Evolutionary conservation across 2,329 filamentous ascomycete genomes (phyloP).

Genomic region (Fusarium odoratissimum): DNA sequence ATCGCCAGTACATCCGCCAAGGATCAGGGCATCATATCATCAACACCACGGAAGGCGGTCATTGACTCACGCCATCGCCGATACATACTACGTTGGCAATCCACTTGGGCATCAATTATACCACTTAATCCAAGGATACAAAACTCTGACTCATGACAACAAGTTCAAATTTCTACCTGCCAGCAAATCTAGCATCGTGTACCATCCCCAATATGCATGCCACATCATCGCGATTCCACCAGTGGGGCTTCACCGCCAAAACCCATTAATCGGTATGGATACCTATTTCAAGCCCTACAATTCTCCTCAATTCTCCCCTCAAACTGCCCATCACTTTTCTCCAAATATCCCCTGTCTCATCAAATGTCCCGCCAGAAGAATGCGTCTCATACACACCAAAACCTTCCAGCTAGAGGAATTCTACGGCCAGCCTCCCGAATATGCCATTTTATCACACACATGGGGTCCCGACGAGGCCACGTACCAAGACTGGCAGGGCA

Average conservation of each 20-base stretch:
- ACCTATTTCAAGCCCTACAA: background rate
- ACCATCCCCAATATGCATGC: conserved; percentile 20
- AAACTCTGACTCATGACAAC: conserved; percentile 26
- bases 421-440: conserved; percentile 43
- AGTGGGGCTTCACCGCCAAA: conserved; percentile 30
- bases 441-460: conserved; percentile 50
- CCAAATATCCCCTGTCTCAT: background rate
- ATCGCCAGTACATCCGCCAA: background rate
- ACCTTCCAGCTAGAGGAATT: conserved; percentile 39
- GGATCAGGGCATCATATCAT: background rate
- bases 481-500: conserved; percentile 35
- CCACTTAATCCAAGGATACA: background rate
- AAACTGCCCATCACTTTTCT: background rate
- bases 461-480: conserved; percentile 46
- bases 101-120: conserved; percentile 24
- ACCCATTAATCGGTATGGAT: conserved; percentile 13
- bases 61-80: background rate
- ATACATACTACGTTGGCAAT: background rate
- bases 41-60: background rate
- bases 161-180: background rate
- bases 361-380: conserved; percentile 2
- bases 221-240: conserved; percentile 28
- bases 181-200: conserved; percentile 25
- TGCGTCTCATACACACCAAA: conserved; percentile 45
- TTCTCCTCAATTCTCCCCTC: background rate